Evolutionary conservation across 2,329 filamentous ascomycete species (phyloP), one percentile per base, ranked within the genome.

Genomic region (Didymella segeticola): DNA sequence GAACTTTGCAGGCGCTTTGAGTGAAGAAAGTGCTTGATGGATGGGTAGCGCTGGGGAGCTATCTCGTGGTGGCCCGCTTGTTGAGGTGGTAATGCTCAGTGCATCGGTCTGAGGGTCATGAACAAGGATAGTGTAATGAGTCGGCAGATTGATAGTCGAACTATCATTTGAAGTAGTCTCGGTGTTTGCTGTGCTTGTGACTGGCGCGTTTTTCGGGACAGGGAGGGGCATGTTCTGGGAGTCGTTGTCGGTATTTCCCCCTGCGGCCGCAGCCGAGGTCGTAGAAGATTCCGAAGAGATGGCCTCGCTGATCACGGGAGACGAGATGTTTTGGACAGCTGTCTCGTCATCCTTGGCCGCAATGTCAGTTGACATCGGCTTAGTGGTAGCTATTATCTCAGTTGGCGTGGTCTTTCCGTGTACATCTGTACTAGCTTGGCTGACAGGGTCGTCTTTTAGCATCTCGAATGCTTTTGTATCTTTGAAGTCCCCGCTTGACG

Each of bases 1-100:
- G 41, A 73, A 73, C 33, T 66, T 69, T 9, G 62, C 57, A 0
- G 70, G 71, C 5, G 56, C 41, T 11, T 64, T 59, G 23, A 75
- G 67, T 1, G 51, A 56, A 4, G 62, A 51, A 19, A 75, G 57
- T 4, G 72, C 70, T 47, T 62, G 56, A 19, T 68, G 63, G 4
- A 73, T 43, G 22, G 68, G 63, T 9, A 75, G 55, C 19, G 55
- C 9, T 5, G 61, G 53, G 5, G 60, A 52, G 8, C 49, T 49
- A 43, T 59, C 61, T 10, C 43, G 38, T n/a, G 55, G 51, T 25
- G 64, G 47, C 5, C 43, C 39, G 5, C 57, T 57, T 5, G 61
- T 65, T 12, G 68, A 69, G 2, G 60, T 68, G 15, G 64, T 66
- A 6, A 68, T 63, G 3, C 66, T 66, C 2, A 69, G 25, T 11